Percentiles rank a stretch among this genome's conserved stretches.
Evolutionary conservation across 2,329 filamentous ascomycete species (phyloP).

Genomic region (Penicillium sp.): DNA sequence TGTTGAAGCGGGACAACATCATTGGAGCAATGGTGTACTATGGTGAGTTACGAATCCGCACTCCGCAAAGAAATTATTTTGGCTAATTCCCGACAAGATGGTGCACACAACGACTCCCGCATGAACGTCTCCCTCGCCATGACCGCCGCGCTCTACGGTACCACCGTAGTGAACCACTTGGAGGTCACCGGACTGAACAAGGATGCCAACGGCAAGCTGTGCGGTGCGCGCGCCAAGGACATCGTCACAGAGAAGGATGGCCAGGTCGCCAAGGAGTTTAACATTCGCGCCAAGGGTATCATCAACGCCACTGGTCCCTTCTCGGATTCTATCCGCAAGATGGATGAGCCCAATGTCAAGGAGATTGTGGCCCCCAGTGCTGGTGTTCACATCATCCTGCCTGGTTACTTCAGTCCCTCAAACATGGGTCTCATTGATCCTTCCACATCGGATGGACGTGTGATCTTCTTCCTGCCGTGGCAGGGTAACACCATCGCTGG

Average conservation of each 20-base stretch:
- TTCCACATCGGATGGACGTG: slow-evolving; percentile 79
- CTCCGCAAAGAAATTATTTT: not conserved
- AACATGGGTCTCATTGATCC: slow-evolving; percentile 89
- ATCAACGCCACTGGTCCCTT: slow-evolving; percentile 90
- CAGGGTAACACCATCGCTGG: slow-evolving; percentile 90
- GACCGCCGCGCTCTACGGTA: slow-evolving; percentile 83
- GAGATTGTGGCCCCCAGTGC: slow-evolving; percentile 84
- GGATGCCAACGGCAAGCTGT: slow-evolving; percentile 69
- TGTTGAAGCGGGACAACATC: slow-evolving; percentile 77
- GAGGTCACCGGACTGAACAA: slow-evolving; percentile 77
- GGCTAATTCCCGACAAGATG: slow-evolving; percentile 54
- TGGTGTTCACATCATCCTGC: slow-evolving; percentile 82
- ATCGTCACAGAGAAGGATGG: slow-evolving; percentile 66
- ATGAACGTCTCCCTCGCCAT: slow-evolving; percentile 90
- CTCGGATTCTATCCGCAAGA: slow-evolving; percentile 79
- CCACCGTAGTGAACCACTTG: slow-evolving; percentile 78
- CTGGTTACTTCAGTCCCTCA: slow-evolving; percentile 79
- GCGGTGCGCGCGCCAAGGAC: slow-evolving; percentile 72
- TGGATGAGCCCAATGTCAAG: slow-evolving; percentile 70
- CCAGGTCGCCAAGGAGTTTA: slow-evolving; percentile 62
- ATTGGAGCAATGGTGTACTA: slow-evolving; percentile 86
- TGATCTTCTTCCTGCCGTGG: slow-evolving; percentile 93
- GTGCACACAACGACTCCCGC: slow-evolving; percentile 85
- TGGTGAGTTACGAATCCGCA: slow-evolving; percentile 44
- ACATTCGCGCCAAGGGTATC: slow-evolving; percentile 73